These are phyloP conservation scores for Nicotiana knightiana DNA, from an alignment of 257 asterid species.

Conservation along the genomic window DNA sequence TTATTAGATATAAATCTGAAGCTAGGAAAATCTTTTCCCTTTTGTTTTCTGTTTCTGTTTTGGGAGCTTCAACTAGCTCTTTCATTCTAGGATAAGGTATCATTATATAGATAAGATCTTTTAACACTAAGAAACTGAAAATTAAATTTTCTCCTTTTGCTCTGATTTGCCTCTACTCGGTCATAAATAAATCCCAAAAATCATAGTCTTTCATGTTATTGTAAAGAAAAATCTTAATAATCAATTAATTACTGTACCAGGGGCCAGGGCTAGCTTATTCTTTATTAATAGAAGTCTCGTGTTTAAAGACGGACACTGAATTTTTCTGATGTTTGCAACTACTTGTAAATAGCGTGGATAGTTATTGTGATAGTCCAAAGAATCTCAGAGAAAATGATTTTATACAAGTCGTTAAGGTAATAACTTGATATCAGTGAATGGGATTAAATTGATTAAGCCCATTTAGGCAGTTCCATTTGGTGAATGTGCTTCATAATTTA, in stretches of 20 bases:
- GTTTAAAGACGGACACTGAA: neutral
- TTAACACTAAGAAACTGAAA: neutral
- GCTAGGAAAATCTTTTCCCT: neutral
- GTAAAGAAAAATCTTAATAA: neutral
- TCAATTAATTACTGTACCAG: neutral
- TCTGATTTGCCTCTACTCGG: neutral
- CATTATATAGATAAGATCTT: neutral
- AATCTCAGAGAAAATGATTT: neutral
- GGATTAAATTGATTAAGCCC: neutral
- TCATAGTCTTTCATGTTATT: neutral
- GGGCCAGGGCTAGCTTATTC: neutral
- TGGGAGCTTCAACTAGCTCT: neutral
- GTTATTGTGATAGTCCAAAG: neutral
- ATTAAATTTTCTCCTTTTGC: neutral
- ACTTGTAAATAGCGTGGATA: neutral
- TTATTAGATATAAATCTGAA: neutral
- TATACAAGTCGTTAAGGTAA: neutral
- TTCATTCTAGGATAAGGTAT: neutral
- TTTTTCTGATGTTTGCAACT: neutral
- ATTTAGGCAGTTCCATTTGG: neutral
- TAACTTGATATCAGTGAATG: neutral
- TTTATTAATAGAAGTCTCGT: neutral
- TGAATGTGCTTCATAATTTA: neutral
- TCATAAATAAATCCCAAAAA: neutral
- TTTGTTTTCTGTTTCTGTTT: neutral